These are phyloP conservation scores for Aspergillus alliaceus DNA, from an alignment of 2,329 filamentous ascomycete species.

Conservation along the genomic window DNA sequence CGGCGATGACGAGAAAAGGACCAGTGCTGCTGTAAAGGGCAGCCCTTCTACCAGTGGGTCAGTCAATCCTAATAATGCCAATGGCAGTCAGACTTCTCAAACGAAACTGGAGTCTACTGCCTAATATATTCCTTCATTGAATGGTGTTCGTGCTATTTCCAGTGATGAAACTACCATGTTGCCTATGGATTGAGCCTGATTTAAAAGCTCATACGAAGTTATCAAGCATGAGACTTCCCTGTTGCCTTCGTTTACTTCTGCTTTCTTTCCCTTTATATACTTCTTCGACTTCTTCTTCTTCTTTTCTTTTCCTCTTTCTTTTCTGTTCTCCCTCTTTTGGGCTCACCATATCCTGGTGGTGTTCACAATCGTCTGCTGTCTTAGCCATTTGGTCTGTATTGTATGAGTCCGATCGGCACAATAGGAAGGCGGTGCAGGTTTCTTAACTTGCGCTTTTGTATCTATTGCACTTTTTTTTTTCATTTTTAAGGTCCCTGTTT, in stretches of 20 bases:
- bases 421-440: slow-evolving; percentile 10
- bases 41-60: slow-evolving; percentile 35
- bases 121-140: slow-evolving; percentile 12
- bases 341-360: slow-evolving; percentile 9
- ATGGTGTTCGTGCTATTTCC: neutral
- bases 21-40: slow-evolving; percentile 31
- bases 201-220: slow-evolving; percentile 9
- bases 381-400: slow-evolving; percentile 24
- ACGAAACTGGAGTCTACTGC: slow-evolving; percentile 33
- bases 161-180: neutral
- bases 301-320: slow-evolving; percentile 1
- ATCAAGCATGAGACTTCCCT: slow-evolving; percentile 9
- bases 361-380: slow-evolving; percentile 12
- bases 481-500: neutral
- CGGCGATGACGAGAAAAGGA: slow-evolving; percentile 73
- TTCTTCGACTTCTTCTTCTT: no score
- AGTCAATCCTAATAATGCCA: slow-evolving; percentile 27
- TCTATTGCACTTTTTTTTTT: slow-evolving; percentile 3
- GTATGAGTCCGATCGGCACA: slow-evolving; percentile 16
- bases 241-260: slow-evolving; percentile 14
- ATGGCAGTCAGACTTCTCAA: slow-evolving; percentile 29
- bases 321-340: slow-evolving; percentile 5
- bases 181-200: neutral
- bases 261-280: slow-evolving; percentile 8
- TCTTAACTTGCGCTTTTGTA: slow-evolving; percentile 6